phyloP scores from a whole-genome alignment of 805 yeast genomes.

The Ogataea trehalophila region DNA sequence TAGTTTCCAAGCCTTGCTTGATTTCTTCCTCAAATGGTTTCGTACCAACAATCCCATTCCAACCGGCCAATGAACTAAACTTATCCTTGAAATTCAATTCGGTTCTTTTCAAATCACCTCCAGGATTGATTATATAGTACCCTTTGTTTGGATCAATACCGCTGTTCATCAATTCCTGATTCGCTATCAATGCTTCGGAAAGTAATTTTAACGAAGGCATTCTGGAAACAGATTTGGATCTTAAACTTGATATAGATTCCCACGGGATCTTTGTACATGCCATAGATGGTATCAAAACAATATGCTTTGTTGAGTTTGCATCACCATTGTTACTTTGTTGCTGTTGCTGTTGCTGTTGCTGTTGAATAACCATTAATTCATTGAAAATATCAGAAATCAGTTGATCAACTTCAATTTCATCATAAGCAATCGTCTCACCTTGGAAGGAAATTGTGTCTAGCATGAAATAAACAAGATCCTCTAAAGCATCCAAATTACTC shows the following conservation, averaged over 20 bases:
- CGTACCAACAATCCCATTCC: conserved; percentile 51
- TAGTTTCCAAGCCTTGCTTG: conserved; percentile 33
- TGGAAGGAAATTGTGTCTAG: conserved; percentile 56
- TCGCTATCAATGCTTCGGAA: conserved; percentile 29
- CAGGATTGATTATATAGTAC: conserved; percentile 74
- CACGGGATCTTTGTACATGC: conserved; percentile 75
- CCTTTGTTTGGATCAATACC: conserved; percentile 32
- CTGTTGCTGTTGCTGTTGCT: conserved; percentile 5
- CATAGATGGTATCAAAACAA: conserved; percentile 66
- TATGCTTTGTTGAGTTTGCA: conserved; percentile 37
- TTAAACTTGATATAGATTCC: conserved; percentile 70
- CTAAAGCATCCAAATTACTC: conserved; percentile 36
- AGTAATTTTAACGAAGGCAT: conserved; percentile 62
- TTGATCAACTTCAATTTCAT: conserved; percentile 56
- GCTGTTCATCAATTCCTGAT: conserved; percentile 9
- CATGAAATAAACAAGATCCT: conserved; percentile 59
- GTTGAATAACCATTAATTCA: conserved; percentile 34
- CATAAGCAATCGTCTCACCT: conserved; percentile 62
- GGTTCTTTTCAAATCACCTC: conserved; percentile 67
- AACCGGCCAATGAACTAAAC: conserved; percentile 36
- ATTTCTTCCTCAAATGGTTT: conserved; percentile 57
- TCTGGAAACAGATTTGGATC: conserved; percentile 57
- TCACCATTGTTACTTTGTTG: too few relatives aligned
- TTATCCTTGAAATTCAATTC: conserved; percentile 48
- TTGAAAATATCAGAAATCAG: conserved; percentile 49